Conservation (phyloP, 2,329 filamentous ascomycete species). For the Aspergillus costaricaensis region DNA sequence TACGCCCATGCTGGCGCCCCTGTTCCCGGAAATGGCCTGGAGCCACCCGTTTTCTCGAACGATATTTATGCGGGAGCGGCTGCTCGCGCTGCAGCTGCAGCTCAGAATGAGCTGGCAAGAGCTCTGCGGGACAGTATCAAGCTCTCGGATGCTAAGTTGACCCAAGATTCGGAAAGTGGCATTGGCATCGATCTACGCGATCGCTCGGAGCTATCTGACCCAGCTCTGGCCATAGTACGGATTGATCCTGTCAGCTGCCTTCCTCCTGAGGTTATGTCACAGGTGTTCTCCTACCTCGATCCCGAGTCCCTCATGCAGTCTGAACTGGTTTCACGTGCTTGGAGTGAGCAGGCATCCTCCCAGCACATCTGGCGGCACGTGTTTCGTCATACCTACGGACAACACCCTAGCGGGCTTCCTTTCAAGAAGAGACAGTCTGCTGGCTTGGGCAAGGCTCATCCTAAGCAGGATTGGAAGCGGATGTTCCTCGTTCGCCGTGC, state of each 20-base stretch:
- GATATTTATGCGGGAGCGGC: slow-evolving; percentile 46
- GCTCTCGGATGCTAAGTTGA: slow-evolving; percentile 33
- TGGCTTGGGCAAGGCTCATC: slow-evolving; percentile 56
- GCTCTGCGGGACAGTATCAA: slow-evolving; percentile 34
- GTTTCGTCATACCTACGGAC: slow-evolving; percentile 59
- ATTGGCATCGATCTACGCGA: slow-evolving; percentile 50
- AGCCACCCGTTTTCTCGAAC: slow-evolving; percentile 44
- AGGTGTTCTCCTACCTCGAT: slow-evolving; percentile 63
- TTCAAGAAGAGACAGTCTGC: slow-evolving; percentile 52
- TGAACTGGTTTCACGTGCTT: slow-evolving; percentile 59
- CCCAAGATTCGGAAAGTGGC: slow-evolving; percentile 51
- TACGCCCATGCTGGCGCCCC: slow-evolving; percentile 34
- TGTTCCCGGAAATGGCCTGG: slow-evolving; percentile 40
- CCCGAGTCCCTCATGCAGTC: slow-evolving; percentile 56
- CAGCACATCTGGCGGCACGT: slow-evolving; percentile 63
- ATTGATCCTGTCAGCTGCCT: slow-evolving; percentile 57
- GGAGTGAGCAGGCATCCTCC: slow-evolving; percentile 58
- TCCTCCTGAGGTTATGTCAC: slow-evolving; percentile 60
- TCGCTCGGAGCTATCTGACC: slow-evolving; percentile 37
- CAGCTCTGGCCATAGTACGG: slow-evolving; percentile 40
- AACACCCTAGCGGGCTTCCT: slow-evolving; percentile 38
- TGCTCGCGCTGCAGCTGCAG: slow-evolving; percentile 51
- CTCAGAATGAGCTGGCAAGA: slow-evolving; percentile 49
- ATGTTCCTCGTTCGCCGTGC: slow-evolving; percentile 77
- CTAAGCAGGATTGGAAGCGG: slow-evolving; percentile 78